A percentile compares a stretch with the other conserved stretches of the same genome.
phyloP scores from a whole-genome alignment of 2,329 filamentous ascomycete genomes.

The Arthrobotrys megalospora region DNA sequence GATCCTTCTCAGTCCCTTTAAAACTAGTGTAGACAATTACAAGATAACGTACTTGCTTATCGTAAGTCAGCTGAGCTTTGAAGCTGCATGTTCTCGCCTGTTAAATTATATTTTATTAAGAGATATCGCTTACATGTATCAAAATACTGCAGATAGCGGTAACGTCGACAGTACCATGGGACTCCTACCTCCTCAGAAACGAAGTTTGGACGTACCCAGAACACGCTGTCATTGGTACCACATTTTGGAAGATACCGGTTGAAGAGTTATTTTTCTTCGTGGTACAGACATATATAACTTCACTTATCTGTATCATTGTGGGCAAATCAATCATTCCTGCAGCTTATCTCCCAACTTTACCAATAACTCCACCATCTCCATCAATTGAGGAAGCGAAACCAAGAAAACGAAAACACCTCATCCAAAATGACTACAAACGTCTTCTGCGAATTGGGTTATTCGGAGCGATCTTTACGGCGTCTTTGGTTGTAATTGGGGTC shows the following conservation, averaged over 20 bases:
- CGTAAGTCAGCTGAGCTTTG: slow-evolving; percentile 64
- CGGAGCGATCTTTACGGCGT: slow-evolving; percentile 26
- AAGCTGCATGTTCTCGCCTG: background rate
- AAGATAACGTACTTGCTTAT: slow-evolving; percentile 75
- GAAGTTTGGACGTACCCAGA: slow-evolving; percentile 80
- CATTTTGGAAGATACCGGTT: slow-evolving; percentile 76
- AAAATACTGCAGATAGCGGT: slow-evolving; percentile 73
- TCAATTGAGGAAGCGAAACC: slow-evolving; percentile 65
- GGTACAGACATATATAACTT: slow-evolving; percentile 81
- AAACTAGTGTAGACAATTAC: slow-evolving; percentile 75
- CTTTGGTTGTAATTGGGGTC: slow-evolving; percentile 19
- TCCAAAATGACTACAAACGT: slow-evolving; percentile 40
- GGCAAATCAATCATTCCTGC: slow-evolving; percentile 76
- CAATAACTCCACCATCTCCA: slow-evolving; percentile 66
- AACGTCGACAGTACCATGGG: slow-evolving; percentile 80
- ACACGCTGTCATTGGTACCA: slow-evolving; percentile 76
- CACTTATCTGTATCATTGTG: slow-evolving; percentile 77
- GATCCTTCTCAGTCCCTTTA: slow-evolving; percentile 74
- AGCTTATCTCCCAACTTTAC: slow-evolving; percentile 68
- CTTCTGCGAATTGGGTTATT: slow-evolving; percentile 22
- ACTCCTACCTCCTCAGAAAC: slow-evolving; percentile 79
- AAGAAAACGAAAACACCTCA: slow-evolving; percentile 66
- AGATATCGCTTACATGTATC: too few relatives aligned
- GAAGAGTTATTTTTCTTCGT: slow-evolving; percentile 85
- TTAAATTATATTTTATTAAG: too few relatives aligned